A percentile compares a stretch with the other conserved stretches of the same genome.
phyloP scores from a whole-genome alignment of 495 filamentous ascomycete genomes.

The Hyaloscypha bicolor region DNA sequence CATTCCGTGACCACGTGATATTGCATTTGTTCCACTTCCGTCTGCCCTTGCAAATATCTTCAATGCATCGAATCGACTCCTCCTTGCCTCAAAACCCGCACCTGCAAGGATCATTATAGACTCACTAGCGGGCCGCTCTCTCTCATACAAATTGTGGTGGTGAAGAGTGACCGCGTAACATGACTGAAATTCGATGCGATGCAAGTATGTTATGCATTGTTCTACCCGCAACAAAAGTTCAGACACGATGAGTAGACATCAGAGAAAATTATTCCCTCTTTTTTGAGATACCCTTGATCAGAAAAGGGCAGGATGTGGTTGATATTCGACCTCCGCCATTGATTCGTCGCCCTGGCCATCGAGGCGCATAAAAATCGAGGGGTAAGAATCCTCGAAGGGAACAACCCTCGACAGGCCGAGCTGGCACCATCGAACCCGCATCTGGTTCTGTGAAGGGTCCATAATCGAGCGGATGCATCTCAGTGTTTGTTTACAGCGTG shows the following conservation, averaged over 20 bases:
- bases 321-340: neutral
- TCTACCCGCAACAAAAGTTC: constrained; percentile 23
- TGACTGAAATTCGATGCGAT: constrained; percentile 24
- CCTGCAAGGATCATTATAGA: constrained; percentile 19
- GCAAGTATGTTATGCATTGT: constrained; percentile 32
- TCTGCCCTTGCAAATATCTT: neutral
- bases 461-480: neutral
- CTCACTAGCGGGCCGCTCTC: constrained; percentile 28
- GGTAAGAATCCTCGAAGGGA: neutral
- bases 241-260: constrained; percentile 7
- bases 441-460: neutral
- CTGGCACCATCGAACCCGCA: neutral
- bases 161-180: constrained; percentile 31
- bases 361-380: constrained; percentile 1
- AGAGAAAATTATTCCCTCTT: neutral
- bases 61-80: neutral
- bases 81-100: constrained; percentile 8
- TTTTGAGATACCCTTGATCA: neutral
- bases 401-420: neutral
- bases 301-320: neutral
- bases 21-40: neutral
- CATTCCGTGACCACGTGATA: constrained; percentile 4
- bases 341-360: neutral
- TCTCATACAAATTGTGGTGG: constrained; percentile 32
- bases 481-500: neutral